Evolutionary conservation across 805 yeast species (phyloP), one percentile per base, ranked within the genome.

Genomic region (Candida pseudoglaebosa): DNA sequence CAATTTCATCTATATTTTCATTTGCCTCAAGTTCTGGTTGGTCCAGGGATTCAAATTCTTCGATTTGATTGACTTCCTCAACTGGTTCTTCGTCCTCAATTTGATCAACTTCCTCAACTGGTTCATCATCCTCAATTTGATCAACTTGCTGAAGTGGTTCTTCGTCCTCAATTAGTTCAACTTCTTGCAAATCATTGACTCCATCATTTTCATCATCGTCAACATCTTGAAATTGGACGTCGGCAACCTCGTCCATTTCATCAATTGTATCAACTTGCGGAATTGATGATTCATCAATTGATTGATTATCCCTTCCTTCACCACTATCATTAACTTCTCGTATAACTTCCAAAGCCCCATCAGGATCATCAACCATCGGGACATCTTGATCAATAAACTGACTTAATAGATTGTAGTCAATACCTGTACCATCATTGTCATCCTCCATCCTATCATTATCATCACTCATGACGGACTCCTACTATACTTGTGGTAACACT

Each of bases 21-120:
- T n/a, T n/a, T n/a, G n/a, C n/a, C n/a, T n/a, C n/a, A n/a, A n/a
- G n/a, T n/a, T n/a, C n/a, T n/a, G n/a, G n/a, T n/a, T n/a, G n/a
- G n/a, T n/a, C n/a, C n/a, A n/a, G n/a, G n/a, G n/a, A n/a, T 8
- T 22, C 26, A 12, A 8, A 8, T 12, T 17, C 26, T 34, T 9
- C 13, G 5, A 9, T 24, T 29, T 32, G 29, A 34, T 37, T 34
- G 24, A 32, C 16, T 7, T 34, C 38, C 22, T 20, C 41, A 17
- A 32, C 34, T 12, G 26, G 12, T 8, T 22, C 26, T 8, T 22
- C 26, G 6, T 15, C 26, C 22, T 13, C 13, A 6, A 8, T 24
- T 31, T 38, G 31, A 32, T 37, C 38, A 24, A 34, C 16, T 7
- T 37, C 35, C 22, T 15, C 41, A 17, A 32, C 30, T 10, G 28